Base-by-base conservation (phyloP, 192 early-diverging fungal species). In the Entomortierella lignicola region DNA sequence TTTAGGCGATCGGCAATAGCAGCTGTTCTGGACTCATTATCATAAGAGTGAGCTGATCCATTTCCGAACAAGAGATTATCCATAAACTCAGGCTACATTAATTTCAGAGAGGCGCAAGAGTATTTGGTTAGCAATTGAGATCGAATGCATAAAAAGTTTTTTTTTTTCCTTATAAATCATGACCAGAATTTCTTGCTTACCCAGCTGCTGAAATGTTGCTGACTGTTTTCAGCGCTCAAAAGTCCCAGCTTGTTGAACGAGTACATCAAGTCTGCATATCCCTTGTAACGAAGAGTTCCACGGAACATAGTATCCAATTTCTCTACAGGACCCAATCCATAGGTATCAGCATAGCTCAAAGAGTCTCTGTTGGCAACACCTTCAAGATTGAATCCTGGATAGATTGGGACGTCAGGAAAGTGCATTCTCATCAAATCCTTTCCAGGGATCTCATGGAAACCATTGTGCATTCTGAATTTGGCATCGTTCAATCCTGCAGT, bases 321-420 rank as follows among this genome's bases (percentile, higher is more conserved):
- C 15, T 88, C 83, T 17, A 89, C 64, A 12, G 91, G 86, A 13
- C 92, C 87, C 50, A 99, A 82, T 0, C 92, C 90, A 77, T 99
- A 99, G 3, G 90, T 89, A 26, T 94, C 89, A 23, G 89, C 90
- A 77, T 99, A 99, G 55, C 89, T 87, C 60, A 97, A 73, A 18
- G 96, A 96, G 82, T 99, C 94, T 31, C 98, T 88, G 87, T 99
- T 99, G 32, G 97, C 94, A 54, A 97, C 72, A 13, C 97, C 97
- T 80, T 98, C 98, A 56, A 99, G 91, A 0, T 91, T 89, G 72
- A 97, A 98, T 8, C 95, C 97, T 17, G 89, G 88, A 82, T 89
- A 95, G 43, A 97, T 92, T 2, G 87, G 85, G 0, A 98, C 94
- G n/a, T 77, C 59, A 27, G 85, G 87, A 77, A 94, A 95, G 60